Evolutionary conservation across 2,329 filamentous ascomycete genomes (phyloP), one percentile per base, ranked within the genome.

Genomic region (Aspergillus flavus): DNA sequence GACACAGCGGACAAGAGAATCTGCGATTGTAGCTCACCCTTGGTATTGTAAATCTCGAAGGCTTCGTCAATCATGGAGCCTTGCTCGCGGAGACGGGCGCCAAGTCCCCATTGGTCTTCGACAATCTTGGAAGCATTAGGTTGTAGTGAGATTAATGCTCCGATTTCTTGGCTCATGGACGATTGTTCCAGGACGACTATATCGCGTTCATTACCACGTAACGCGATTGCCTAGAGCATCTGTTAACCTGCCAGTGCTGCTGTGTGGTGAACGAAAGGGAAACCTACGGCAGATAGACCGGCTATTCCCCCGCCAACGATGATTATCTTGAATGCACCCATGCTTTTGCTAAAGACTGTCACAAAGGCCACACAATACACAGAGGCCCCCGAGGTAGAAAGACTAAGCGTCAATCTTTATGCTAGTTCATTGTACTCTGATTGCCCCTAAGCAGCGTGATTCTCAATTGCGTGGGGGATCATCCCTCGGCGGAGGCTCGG

Each of bases 271-370:
- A 9, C 39, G n/a, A 10, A 9, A n/a, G 3, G 39, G 39, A 4
- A 32, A 32, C 46, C 34, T 55, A 62, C 75, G 1, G 75, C 74
- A 23, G 73, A 70, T 23, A 77, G 66, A 2, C 75, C 74, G 16
- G 71, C 74, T 53, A 77, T 75, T 7, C 74, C 75, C n/a, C 72
- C 62, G 79, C 84, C 84, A 5, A 86, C 82, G 54, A 86, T 81
- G 41, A 86, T 75, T 30, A 86, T 80, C 52, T 76, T 78, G 69
- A 84, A 65, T 4, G 57, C 26, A 45, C 61, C 61, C 19, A 60
- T 64, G n/a, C 10, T 28, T 41, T 3, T 16, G 3, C 7, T 32
- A 16, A 46, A 2, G 11, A 23, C 21, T 21, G 23, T 46, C 21
- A 46, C 11, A 23, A 46, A 5, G 10, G 12, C 6, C 21, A 5